Evolutionary conservation across 2,329 filamentous ascomycete genomes (phyloP).

Genomic region (Macrophomina tecta): DNA sequence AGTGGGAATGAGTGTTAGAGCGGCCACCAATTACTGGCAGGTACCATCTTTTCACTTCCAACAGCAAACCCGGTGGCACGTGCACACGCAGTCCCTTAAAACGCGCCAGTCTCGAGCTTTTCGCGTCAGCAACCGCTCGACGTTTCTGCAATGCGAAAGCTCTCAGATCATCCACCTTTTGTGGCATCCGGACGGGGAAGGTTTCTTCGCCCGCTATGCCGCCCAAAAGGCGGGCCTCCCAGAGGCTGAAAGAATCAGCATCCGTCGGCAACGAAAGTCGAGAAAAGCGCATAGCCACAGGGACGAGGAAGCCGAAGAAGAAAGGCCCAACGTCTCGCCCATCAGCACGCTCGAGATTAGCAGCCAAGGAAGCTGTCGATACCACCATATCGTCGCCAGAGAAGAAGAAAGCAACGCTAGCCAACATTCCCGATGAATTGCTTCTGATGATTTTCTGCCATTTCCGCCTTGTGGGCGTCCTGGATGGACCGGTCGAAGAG

Average conservation of each 20-base stretch:
- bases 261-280: neutral
- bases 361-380: neutral
- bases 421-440: neutral
- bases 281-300: slow-evolving; percentile 5
- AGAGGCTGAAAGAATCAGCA: neutral
- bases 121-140: too few relatives aligned
- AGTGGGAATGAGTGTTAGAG: too few relatives aligned
- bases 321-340: neutral
- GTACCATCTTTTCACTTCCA: too few relatives aligned
- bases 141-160: too few relatives aligned
- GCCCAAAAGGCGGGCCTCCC: neutral
- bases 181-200: too few relatives aligned
- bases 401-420: neutral
- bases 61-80: too few relatives aligned
- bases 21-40: too few relatives aligned
- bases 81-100: too few relatives aligned
- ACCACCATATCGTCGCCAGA: neutral
- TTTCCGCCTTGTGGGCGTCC: slow-evolving; percentile 1
- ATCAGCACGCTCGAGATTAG: neutral
- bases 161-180: too few relatives aligned
- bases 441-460: neutral
- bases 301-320: too few relatives aligned
- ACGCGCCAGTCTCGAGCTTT: too few relatives aligned
- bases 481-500: neutral
- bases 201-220: neutral